Percentiles rank a stretch among this genome's conserved stretches.
These are phyloP conservation scores for Phenoliferia sp. DNA, from an alignment of 1,284 basidiomycete species.

Conservation along the genomic window DNA sequence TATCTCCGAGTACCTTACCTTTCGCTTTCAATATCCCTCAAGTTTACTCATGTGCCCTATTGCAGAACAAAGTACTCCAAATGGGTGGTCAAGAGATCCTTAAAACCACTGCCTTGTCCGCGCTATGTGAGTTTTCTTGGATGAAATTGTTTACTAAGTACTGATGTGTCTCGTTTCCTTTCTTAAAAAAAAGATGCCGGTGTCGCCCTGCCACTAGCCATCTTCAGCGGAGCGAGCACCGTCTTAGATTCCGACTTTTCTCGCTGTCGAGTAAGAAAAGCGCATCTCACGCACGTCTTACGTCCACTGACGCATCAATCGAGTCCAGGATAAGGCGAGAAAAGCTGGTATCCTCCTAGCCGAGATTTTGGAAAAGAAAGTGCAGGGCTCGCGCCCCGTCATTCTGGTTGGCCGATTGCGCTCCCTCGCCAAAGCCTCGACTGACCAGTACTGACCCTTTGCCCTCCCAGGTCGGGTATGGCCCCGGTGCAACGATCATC, in stretches of 20 bases:
- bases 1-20: background rate
- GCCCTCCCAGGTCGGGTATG: slow-evolving; percentile 48
- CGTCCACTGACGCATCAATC: background rate
- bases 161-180: too few relatives aligned
- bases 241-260: slow-evolving; percentile 43
- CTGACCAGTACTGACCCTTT: background rate
- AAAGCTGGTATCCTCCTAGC: slow-evolving; percentile 53
- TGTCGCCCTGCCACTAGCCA: slow-evolving; percentile 49
- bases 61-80: slow-evolving; percentile 40
- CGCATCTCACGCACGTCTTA: background rate
- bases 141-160: too few relatives aligned
- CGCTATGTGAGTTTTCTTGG: background rate
- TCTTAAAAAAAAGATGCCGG: slow-evolving; percentile 48
- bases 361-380: slow-evolving; percentile 51
- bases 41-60: too few relatives aligned
- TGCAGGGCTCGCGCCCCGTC: slow-evolving; percentile 54
- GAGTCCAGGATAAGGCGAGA: slow-evolving; percentile 45
- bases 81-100: slow-evolving; percentile 49
- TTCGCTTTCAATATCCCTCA: too few relatives aligned
- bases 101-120: slow-evolving; percentile 50
- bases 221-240: slow-evolving; percentile 41
- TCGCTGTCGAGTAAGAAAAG: slow-evolving; percentile 45
- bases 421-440: background rate
- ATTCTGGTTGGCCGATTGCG: slow-evolving; percentile 44
- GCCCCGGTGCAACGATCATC: slow-evolving; percentile 52